Base-by-base conservation (phyloP, 257 asterid genomes). In the Solanum etuberosum region DNA sequence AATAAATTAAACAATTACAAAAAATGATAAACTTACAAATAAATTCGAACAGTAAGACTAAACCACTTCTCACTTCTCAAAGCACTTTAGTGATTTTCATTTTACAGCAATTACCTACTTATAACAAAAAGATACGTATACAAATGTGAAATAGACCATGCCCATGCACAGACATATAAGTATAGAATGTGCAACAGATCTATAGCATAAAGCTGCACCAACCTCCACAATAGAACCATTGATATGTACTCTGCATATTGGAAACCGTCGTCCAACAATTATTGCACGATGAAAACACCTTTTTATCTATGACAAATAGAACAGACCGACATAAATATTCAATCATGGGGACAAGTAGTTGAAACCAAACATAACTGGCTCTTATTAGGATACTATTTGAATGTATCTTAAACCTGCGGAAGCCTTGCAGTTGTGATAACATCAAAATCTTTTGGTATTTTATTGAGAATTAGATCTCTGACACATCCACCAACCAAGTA, bases 401-500 rank as follows among this genome's bases (percentile, higher is more conserved):
- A 46, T 80, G 72, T 54, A 81, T 85, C 78, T 31, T 87, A 54
- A 78, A 95, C 98, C 97, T 93, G 90, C 2, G 88, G 48, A 89
- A 97, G 98, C 81, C 89, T 87, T 87, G 98, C 98, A 51, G 98
- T 92, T 15, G 98, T 97, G 90, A 97, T 91, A 46, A 95, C 93
- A 90, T 97, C 99, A 86, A 92, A 97, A 92, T 97, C 98, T 90
- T 97, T 97, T 51, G 99, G 98, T 87, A 93, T 89, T 91, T 87
- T 94, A 74, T 93, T 90, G 88, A 97, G 97, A 90, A 97, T 90
- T 83, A 97, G 90, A 91, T 97, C 99, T 92, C 98, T 94, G 77
- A 97, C 98, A 89, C 98, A 97, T 84, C 99, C 99, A 87, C 99
- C 99, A 90, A 97, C 99, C 89, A 97, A 92, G 94, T 94, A 97